Base-by-base conservation (phyloP, 768 basidiomycete genomes). In the Termitomyces sp. region DNA sequence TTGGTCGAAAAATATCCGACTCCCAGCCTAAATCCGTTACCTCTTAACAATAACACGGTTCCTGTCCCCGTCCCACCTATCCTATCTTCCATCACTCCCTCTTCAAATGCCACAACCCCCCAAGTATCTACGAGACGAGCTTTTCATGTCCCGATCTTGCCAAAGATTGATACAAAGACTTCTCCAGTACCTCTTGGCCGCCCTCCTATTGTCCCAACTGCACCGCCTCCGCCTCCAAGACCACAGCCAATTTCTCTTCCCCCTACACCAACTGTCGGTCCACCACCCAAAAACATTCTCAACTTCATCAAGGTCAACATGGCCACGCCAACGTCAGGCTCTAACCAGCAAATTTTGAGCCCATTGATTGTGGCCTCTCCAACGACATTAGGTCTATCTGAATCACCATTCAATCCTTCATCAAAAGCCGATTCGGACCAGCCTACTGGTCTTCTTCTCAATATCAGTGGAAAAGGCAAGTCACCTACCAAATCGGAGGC, bases 231-330 rank as follows among this genome's bases (percentile, higher is more conserved):
- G 8, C 64, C 76, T 11, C 61, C 68, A 7, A 74, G 67, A 60
- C 67, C 67, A 7, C 70, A 72, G 54, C 77, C 75, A 6, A 76
- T 82, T 35, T 77, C 81, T 7, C 68, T 81, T 3, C 79, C 79
- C 5, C 67, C 74, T 0, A 81, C 80, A 1, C 79, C 80, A 4
- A 73, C 73, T 19, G 62, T 68, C 9, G 58, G 55, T 19, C 47
- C 63, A 46, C 70, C 68, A 11, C 63, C 65, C 16, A 75, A 72
- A 47, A 70, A 71, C 12, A 62, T 73, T 1, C 58, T 73, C 3
- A 67, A 64, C 12, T 69, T 72, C 54, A 56, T 77, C 21, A 71
- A 72, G 68, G 59, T 65, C 60, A 64, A 58, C 59, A 55, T 65
- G 49, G 62, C 62, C 34, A 68, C 64, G 11, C 60, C 66, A 6